Evolutionary conservation across 2,329 filamentous ascomycete species (phyloP).

Genomic region (Fusarium nematophilum): DNA sequence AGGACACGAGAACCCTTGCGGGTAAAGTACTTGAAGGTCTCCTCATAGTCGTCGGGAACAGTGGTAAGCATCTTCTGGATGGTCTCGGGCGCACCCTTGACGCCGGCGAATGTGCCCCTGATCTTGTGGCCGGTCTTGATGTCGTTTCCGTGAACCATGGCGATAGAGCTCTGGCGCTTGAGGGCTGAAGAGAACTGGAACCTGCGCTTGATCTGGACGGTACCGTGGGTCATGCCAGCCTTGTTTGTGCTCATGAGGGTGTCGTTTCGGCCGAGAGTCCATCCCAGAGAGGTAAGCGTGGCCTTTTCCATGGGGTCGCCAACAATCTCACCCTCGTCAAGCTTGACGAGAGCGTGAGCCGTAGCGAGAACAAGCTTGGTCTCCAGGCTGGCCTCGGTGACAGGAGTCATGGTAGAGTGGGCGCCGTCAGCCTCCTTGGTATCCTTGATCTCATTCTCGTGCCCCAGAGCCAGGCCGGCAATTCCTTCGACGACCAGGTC

Average conservation of each 20-base stretch:
- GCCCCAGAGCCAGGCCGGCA: slow-evolving; percentile 83
- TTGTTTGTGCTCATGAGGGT: slow-evolving; percentile 72
- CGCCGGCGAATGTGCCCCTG: slow-evolving; percentile 89
- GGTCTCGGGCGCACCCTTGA: slow-evolving; percentile 97
- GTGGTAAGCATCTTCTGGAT: slow-evolving; percentile 92
- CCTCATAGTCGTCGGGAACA: slow-evolving; percentile 89
- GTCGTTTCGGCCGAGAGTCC: slow-evolving; percentile 92
- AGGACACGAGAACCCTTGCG: slow-evolving; percentile 94
- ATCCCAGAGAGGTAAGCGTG: slow-evolving; percentile 87
- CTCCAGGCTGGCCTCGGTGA: slow-evolving; percentile 77
- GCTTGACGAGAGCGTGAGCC: slow-evolving; percentile 92
- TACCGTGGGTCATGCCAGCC: slow-evolving; percentile 62
- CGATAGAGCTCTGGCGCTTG: slow-evolving; percentile 95
- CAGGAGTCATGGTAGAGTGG: slow-evolving; percentile 80
- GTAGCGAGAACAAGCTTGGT: slow-evolving; percentile 95
- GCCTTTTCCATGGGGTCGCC: slow-evolving; percentile 99
- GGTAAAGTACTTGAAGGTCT: slow-evolving; percentile 98
- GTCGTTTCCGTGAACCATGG: slow-evolving; percentile 80
- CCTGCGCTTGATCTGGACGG: slow-evolving; percentile 92
- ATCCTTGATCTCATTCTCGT: slow-evolving; percentile 69
- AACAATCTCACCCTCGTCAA: slow-evolving; percentile 96
- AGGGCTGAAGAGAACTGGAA: slow-evolving; percentile 98
- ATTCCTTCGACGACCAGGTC: slow-evolving; percentile 97
- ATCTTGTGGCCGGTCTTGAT: slow-evolving; percentile 78
- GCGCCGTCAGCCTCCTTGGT: slow-evolving; percentile 81